Evolutionary conservation across 495 filamentous ascomycete species (phyloP).

Genomic region (Penicillium robsamsonii): DNA sequence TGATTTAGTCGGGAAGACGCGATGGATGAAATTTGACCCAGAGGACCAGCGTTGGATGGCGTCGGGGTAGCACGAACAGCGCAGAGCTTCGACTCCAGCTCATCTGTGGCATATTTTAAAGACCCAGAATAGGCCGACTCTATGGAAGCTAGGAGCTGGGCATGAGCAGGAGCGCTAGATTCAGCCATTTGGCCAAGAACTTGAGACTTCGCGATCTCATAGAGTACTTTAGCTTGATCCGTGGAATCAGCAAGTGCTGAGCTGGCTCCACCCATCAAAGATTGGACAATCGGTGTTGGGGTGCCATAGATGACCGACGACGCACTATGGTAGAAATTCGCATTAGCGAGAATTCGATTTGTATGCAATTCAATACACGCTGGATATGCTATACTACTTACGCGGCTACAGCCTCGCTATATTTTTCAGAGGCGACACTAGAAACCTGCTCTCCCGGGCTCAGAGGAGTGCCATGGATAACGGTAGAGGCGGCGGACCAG

Average conservation of each 20-base stretch:
- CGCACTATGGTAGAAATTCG: slow-evolving; percentile 38
- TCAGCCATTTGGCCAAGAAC: slow-evolving; percentile 65
- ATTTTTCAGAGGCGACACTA: slow-evolving; percentile 55
- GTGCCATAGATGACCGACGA: slow-evolving; percentile 57
- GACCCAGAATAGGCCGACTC: slow-evolving; percentile 68
- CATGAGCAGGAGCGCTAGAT: slow-evolving; percentile 59
- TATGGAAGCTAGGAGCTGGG: slow-evolving; percentile 62
- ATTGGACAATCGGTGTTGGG: slow-evolving; percentile 41
- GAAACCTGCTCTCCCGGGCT: slow-evolving; percentile 48
- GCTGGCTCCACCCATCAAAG: slow-evolving; percentile 31
- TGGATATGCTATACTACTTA: slow-evolving; percentile 34
- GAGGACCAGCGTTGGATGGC: slow-evolving; percentile 46
- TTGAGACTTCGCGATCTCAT: slow-evolving; percentile 63
- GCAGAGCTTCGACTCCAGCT: slow-evolving; percentile 39
- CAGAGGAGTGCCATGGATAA: slow-evolving; percentile 56
- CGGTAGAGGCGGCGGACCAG: slow-evolving; percentile 55
- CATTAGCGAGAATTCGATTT: slow-evolving; percentile 6
- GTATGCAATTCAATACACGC: neutral
- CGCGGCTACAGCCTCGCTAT: slow-evolving; percentile 59
- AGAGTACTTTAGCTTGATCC: slow-evolving; percentile 59
- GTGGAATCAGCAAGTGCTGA: slow-evolving; percentile 62
- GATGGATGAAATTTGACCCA: slow-evolving; percentile 60
- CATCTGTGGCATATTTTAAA: slow-evolving; percentile 57
- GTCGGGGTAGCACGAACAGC: slow-evolving; percentile 26
- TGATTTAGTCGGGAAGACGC: slow-evolving; percentile 63